These are phyloP conservation scores for Oidiodendron maius DNA, from an alignment of 495 filamentous ascomycete species.

Conservation along the genomic window DNA sequence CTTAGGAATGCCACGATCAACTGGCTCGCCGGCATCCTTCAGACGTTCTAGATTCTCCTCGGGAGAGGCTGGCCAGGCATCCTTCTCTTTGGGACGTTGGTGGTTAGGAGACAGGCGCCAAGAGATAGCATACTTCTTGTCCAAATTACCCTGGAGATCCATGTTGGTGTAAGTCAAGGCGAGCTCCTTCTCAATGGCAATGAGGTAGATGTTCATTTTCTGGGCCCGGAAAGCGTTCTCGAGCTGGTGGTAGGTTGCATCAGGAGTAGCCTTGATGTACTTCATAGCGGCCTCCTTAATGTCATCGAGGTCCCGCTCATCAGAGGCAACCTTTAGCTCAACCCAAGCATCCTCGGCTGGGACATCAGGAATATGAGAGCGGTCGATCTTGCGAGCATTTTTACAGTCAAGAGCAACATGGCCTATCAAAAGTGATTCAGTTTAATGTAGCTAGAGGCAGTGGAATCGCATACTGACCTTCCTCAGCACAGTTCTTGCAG, in stretches of 20 bases:
- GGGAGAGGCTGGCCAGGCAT: conserved; percentile 53
- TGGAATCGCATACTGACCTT: conserved; percentile 45
- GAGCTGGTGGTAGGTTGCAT: conserved; percentile 61
- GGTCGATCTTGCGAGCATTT: conserved; percentile 62
- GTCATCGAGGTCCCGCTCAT: conserved; percentile 62
- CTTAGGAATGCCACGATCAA: conserved; percentile 39
- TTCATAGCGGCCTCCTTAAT: conserved; percentile 66
- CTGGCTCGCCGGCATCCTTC: conserved; percentile 61
- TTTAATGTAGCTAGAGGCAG: not conserved
- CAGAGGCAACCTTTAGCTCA: conserved; percentile 53
- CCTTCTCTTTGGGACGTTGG: conserved; percentile 50
- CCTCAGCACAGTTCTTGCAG: conserved; percentile 71
- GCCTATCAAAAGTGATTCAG: conserved; percentile 38
- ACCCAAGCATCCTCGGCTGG: conserved; percentile 65
- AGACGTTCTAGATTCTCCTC: conserved; percentile 76
- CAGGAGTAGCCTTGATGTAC: conserved; percentile 68
- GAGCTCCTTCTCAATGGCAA: conserved; percentile 65
- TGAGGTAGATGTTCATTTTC: conserved; percentile 59
- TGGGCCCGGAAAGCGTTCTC: conserved; percentile 68
- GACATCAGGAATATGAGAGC: conserved; percentile 50
- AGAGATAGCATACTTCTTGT: conserved; percentile 68
- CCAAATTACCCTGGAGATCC: conserved; percentile 74
- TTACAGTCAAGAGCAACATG: conserved; percentile 63
- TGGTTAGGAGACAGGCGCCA: conserved; percentile 62
- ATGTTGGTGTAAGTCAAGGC: conserved; percentile 55